Evolutionary conservation across 768 basidiomycete genomes (phyloP), one percentile per base, ranked within the genome.

Genomic region (Pulveroboletus sp.): DNA sequence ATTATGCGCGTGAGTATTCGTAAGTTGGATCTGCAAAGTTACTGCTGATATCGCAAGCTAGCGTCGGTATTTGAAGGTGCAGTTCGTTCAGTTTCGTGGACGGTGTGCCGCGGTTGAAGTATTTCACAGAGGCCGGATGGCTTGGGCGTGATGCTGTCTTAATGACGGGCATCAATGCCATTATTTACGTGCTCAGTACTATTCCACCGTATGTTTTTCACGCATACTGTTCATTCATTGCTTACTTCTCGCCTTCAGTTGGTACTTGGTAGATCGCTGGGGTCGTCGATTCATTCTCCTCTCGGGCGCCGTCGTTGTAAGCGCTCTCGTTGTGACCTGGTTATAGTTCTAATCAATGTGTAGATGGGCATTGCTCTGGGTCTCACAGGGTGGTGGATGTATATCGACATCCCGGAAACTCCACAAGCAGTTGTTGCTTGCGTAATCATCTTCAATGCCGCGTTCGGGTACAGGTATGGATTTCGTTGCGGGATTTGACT

Each of bases 101-200:
- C 15, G 2, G 15, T 21, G 27, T 39, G 24, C 28, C 30, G 32
- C 9, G 28, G 33, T 45, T 63, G 49, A 62, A 42, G 50, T 35
- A 43, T 49, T 52, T 30, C 37, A 30, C 64, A 93, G 91, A 86
- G 76, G 94, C 94, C 46, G 94, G 94, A 49, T 97, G 93, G 93
- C 77, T 93, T 46, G 94, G 94, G 13, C 79, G 94, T 36, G 83
- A 94, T 61, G 94, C 94, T 11, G 81, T 97, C 53, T 75, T 97
- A 24, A 97, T 97, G 94, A 91, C 93, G 11, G 94, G 93, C 2
- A 88, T 96, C 62, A 97, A 96, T 60, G 82, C 86, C 7, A 73
- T 89, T 47, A 84, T 92, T 53, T 92, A 92, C 56, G 61, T 90
- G 21, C 69, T 87, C 11, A 86, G 84, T 61, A 89, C 91, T 5